Evolutionary conservation across 805 yeast genomes (phyloP).

Genomic region (Candida xyloterini): DNA sequence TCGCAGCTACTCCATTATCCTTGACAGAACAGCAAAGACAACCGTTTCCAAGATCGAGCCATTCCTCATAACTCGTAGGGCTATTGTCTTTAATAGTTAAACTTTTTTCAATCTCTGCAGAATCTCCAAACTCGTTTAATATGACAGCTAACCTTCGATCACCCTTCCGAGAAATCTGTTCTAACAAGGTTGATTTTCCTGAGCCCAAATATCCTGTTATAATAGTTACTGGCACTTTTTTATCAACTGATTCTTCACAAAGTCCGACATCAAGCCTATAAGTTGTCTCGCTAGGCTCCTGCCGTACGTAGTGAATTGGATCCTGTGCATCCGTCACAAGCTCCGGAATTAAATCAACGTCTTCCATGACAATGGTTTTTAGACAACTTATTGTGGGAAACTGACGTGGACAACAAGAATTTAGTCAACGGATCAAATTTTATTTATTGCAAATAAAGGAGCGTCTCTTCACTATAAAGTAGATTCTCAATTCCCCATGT

Average conservation of each 20-base stretch:
- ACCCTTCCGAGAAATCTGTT: slow-evolving; percentile 67
- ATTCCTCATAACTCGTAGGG: slow-evolving; percentile 68
- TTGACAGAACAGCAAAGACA: slow-evolving; percentile 95
- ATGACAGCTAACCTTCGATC: slow-evolving; percentile 81
- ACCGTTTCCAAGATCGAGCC: slow-evolving; percentile 96
- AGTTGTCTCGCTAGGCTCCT: neutral
- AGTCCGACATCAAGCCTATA: slow-evolving; percentile 19
- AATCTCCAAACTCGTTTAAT: slow-evolving; percentile 88
- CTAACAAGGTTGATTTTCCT: slow-evolving; percentile 86
- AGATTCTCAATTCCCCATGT: too few species aligned
- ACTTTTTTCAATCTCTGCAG: slow-evolving; percentile 84
- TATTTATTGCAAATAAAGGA: too few species aligned
- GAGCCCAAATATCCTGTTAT: slow-evolving; percentile 94
- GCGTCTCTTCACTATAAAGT: too few species aligned
- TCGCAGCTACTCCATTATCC: slow-evolving; percentile 92
- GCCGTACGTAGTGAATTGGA: slow-evolving; percentile 25
- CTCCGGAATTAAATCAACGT: slow-evolving; percentile 28
- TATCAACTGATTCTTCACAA: slow-evolving; percentile 20
- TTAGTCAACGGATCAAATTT: neutral
- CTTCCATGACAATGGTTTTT: slow-evolving; percentile 1
- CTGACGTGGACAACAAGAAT: neutral
- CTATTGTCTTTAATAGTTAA: slow-evolving; percentile 61
- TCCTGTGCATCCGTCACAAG: slow-evolving; percentile 25
- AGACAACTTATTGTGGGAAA: slow-evolving; percentile 26
- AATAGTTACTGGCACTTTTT: slow-evolving; percentile 83